Evolutionary conservation across 1,139 yeast genomes (phyloP), one percentile per base, ranked within the genome.

Genomic region (Yamadazyma trypodendri): DNA sequence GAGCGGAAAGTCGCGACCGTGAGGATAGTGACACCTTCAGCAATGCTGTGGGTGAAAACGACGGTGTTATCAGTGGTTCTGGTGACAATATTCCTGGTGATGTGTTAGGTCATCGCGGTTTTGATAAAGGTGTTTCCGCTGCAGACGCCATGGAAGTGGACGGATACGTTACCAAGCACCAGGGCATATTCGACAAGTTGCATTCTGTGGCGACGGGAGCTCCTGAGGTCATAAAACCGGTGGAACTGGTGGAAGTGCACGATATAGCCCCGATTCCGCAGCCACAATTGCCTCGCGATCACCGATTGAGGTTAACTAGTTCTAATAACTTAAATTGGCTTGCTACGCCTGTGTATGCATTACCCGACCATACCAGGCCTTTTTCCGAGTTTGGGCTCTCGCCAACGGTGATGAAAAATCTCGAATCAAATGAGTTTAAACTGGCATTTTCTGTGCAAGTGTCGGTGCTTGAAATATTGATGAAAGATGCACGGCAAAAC

Each of bases 261-360:
- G 82, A 78, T 32, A 67, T 90, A 33, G 82, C 74, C 3, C 95
- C 96, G 10, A 65, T 90, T 36, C 97, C 97, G 1, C 96, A 88
- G 57, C 95, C 94, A 0, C 79, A 66, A 32, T 63, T 79, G 24
- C 84, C 84, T 3, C 60, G 69, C 48, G 83, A 80, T 48, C 58
- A 55, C 34, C 60, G 56, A 36, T 58, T 79, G 18, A 55, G 65
- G 4, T 53, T 75, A 11, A 60, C 72, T 12, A 67, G 68, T 37
- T 58, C 65, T 33, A 68, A 65, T 20, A 66, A 61, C 42, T 56
- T 81, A 23, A 73, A 77, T 48, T 87, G 96, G 95, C 63, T 85
- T 17, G 74, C 86, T 0, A 62, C 65, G 14, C 95, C 96, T 1
- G 60, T 60, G 4, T 81, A 77, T 46, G 72, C 82, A 21, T 56